phyloP scores from a whole-genome alignment of 768 basidiomycete genomes.

The Tricholoma furcatifolium region DNA sequence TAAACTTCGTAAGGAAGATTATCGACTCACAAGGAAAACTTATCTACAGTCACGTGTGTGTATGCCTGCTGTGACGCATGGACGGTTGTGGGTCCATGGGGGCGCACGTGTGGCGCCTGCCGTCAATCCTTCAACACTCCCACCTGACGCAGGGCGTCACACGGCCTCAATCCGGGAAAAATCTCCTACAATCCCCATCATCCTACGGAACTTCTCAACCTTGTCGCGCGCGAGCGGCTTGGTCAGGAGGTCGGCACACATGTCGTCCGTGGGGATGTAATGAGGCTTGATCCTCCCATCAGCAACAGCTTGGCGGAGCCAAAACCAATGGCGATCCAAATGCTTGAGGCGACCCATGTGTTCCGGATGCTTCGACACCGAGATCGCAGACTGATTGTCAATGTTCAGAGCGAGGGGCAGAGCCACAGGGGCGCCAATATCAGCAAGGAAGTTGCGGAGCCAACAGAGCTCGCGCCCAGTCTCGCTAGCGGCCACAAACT shows the following conservation, averaged over 20 bases:
- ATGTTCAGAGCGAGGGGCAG: background rate
- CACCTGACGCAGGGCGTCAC: too few species aligned
- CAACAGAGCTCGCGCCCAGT: background rate
- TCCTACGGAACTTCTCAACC: background rate
- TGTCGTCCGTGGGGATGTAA: background rate
- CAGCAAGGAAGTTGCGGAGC: background rate
- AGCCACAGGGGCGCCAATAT: background rate
- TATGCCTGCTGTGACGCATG: too few species aligned
- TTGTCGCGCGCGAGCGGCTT: background rate
- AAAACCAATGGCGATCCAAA: background rate
- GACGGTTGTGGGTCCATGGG: too few species aligned
- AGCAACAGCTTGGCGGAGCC: background rate
- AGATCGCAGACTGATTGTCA: background rate
- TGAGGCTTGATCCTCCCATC: background rate
- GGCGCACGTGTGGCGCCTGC: too few species aligned
- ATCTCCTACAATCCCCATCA: background rate
- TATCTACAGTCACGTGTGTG: too few species aligned
- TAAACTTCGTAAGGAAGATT: too few species aligned
- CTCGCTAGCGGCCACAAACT: constrained; percentile 28
- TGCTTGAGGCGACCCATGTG: constrained; percentile 1
- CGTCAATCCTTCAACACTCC: too few species aligned
- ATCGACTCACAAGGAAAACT: too few species aligned
- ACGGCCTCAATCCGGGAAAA: background rate
- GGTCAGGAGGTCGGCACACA: background rate
- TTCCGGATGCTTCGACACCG: background rate